Evolutionary conservation across 805 yeast species (phyloP).

Genomic region (Myxozyma udenii): DNA sequence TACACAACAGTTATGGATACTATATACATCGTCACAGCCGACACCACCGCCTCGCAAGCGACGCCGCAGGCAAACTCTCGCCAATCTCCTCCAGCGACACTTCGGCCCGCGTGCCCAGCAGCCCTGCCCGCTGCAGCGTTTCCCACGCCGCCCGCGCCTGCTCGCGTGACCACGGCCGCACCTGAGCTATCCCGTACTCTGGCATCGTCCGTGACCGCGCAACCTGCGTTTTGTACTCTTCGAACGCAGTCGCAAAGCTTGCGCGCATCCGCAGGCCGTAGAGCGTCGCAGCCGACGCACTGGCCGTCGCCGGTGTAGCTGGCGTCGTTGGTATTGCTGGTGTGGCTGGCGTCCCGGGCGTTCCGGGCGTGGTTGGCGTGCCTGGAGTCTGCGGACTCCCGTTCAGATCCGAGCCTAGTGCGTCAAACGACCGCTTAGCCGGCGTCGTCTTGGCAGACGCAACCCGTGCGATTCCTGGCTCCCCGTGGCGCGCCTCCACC

Average conservation of each 20-base stretch:
- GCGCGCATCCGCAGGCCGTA: constrained; percentile 43
- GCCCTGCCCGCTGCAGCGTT: constrained; percentile 52
- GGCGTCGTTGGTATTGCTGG: neutral
- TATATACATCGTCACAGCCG: neutral
- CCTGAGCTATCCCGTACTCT: constrained; percentile 24
- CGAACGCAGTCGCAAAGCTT: constrained; percentile 72
- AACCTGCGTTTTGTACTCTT: constrained; percentile 54
- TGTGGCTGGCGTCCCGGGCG: neutral
- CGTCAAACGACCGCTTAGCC: neutral
- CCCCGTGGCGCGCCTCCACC: constrained; percentile 49
- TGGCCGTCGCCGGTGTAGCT: constrained; percentile 37
- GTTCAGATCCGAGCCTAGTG: neutral
- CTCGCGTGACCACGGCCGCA: constrained; percentile 58
- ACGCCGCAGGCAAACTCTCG: neutral
- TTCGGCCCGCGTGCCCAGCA: constrained; percentile 39
- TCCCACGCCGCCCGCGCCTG: constrained; percentile 76
- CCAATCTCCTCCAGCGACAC: constrained; percentile 3
- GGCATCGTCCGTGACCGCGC: constrained; percentile 26
- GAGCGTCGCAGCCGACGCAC: neutral
- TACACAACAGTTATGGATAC: no score
- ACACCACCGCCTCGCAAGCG: constrained; percentile 32
- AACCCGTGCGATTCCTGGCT: neutral
- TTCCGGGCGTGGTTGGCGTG: neutral
- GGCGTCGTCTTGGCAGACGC: neutral
- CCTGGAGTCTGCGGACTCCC: neutral